Evolutionary conservation across 176 grass and related monocot species (phyloP).

Genomic region (Musa schizocarpa): DNA sequence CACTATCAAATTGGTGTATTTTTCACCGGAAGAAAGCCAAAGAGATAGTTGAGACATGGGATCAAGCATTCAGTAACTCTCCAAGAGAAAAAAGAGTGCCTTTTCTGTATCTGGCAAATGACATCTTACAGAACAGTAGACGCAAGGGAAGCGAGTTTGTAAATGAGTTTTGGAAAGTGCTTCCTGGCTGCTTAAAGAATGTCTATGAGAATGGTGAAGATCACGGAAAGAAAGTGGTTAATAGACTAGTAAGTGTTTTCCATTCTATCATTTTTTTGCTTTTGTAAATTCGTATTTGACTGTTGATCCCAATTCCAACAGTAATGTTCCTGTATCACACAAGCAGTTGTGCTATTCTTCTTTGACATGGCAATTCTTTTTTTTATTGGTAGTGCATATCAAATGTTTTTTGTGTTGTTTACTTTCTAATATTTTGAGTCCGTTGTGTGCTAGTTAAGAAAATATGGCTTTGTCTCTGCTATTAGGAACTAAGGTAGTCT

Average conservation of each 20-base stretch:
- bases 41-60: conserved; percentile 86
- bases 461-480: not conserved
- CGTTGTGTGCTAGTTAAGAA: not conserved
- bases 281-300: not conserved
- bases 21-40: conserved; percentile 87
- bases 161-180: conserved; percentile 98
- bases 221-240: conserved; percentile 71
- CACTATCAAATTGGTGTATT: conserved; percentile 92
- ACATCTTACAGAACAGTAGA: conserved; percentile 96
- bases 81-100: conserved; percentile 62
- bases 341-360: too few species aligned
- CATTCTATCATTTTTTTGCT: not conserved
- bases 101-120: conserved; percentile 90
- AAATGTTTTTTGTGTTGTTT: not conserved
- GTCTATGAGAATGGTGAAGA: conserved; percentile 67
- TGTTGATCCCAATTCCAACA: too few species aligned
- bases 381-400: too few species aligned
- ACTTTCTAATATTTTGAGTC: not conserved
- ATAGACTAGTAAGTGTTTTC: conserved; percentile 64
- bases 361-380: too few species aligned
- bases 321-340: too few species aligned
- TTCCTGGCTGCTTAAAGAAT: conserved; percentile 65
- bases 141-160: conserved; percentile 88
- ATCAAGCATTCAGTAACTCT: conserved; percentile 68
- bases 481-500: not conserved